Percentiles rank a stretch among this genome's conserved stretches.
phyloP scores from a whole-genome alignment of 768 basidiomycete genomes.

The Panellus pusillus region DNA sequence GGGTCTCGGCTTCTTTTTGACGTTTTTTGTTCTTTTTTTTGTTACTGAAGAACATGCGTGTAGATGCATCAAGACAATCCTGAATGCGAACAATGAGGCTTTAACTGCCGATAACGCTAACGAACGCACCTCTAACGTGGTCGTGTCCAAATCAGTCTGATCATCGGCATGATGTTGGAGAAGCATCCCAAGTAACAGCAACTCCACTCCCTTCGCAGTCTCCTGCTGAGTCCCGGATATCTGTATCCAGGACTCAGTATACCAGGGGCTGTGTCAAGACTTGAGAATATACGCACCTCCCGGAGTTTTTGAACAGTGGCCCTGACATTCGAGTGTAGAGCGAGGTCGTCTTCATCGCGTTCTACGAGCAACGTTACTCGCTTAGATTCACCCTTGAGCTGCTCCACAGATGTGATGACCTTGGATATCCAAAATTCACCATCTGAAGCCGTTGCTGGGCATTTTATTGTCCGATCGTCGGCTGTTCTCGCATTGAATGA shows the following conservation, averaged over 20 bases:
- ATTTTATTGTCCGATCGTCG: slow-evolving; percentile 54
- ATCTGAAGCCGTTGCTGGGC: slow-evolving; percentile 62
- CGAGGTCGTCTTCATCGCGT: slow-evolving; percentile 54
- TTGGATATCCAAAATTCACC: slow-evolving; percentile 81
- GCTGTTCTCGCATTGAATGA: slow-evolving; percentile 15
- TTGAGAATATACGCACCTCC: slow-evolving; percentile 35
- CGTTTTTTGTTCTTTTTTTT: slow-evolving; percentile 38
- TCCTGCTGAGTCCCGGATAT: slow-evolving; percentile 46
- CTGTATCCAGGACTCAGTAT: slow-evolving; percentile 24
- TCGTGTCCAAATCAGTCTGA: slow-evolving; percentile 49
- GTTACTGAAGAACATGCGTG: slow-evolving; percentile 47
- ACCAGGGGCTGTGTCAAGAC: background rate
- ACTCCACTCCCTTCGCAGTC: slow-evolving; percentile 63
- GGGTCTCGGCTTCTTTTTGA: slow-evolving; percentile 36
- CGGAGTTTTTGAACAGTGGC: slow-evolving; percentile 42
- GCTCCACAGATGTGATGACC: slow-evolving; percentile 53
- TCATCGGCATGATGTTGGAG: slow-evolving; percentile 68
- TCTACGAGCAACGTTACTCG: slow-evolving; percentile 57
- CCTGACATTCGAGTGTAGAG: slow-evolving; percentile 45
- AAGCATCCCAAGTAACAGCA: slow-evolving; percentile 69
- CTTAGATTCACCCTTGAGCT: slow-evolving; percentile 66
- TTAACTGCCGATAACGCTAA: background rate
- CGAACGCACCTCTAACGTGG: slow-evolving; percentile 59
- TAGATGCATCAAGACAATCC: slow-evolving; percentile 61
- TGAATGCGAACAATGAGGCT: slow-evolving; percentile 28